A percentile compares a stretch with the other conserved stretches of the same genome.
Conservation (phyloP, 2,329 filamentous ascomycete species). For the Colletotrichum acutatum region DNA sequence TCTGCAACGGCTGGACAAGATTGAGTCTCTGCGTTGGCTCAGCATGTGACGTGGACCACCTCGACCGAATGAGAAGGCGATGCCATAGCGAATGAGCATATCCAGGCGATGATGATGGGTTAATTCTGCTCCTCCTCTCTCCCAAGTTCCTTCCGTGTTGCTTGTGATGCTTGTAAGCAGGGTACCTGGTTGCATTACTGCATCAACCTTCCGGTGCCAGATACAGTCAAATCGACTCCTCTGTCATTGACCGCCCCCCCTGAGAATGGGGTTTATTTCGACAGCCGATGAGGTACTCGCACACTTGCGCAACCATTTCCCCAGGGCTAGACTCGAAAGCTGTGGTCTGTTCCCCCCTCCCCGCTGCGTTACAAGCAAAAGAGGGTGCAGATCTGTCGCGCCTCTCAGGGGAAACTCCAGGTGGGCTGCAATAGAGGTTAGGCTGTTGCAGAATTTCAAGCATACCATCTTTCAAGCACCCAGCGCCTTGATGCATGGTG, state of each 20-base stretch:
- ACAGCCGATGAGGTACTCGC: background rate
- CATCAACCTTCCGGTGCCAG: background rate
- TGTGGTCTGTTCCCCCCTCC: background rate
- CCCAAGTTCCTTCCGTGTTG: background rate
- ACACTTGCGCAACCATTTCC: background rate
- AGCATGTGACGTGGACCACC: constrained; percentile 6
- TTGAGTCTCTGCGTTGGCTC: constrained; percentile 13
- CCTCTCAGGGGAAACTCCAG: constrained; percentile 23
- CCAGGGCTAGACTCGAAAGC: constrained; percentile 9
- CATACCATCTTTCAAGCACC: constrained; percentile 2
- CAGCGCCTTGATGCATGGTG: constrained; percentile 28
- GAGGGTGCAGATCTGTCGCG: constrained; percentile 13
- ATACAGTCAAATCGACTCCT: background rate
- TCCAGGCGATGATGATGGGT: constrained; percentile 4
- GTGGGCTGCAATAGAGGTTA: constrained; percentile 9
- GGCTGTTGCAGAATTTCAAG: constrained; percentile 12
- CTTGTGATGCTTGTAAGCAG: background rate
- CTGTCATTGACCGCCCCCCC: constrained; percentile 5
- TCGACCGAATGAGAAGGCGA: background rate
- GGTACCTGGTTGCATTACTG: background rate
- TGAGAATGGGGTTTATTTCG: background rate
- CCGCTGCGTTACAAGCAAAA: constrained; percentile 7
- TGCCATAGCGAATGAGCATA: too few relatives aligned
- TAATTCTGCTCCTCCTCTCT: background rate
- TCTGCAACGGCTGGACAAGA: constrained; percentile 3